Percentiles rank a stretch among this genome's conserved stretches.
Evolutionary conservation across 1,284 basidiomycete genomes (phyloP).

Genomic region (Phlebopus sp.): DNA sequence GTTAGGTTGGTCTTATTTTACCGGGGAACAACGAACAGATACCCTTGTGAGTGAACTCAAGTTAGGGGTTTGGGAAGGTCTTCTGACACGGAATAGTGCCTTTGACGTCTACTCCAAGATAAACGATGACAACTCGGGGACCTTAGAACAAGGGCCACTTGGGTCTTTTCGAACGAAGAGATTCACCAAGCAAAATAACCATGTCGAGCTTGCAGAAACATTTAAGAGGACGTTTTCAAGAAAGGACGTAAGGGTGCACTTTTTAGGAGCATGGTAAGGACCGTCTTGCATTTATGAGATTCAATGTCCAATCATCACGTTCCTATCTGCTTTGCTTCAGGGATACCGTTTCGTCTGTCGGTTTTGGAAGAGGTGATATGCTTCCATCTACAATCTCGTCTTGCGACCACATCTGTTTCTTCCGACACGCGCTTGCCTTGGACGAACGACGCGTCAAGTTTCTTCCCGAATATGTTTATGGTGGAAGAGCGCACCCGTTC

Average conservation of each 20-base stretch:
- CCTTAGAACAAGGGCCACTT: background rate
- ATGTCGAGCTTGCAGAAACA: conserved; percentile 16
- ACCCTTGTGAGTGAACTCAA: conserved; percentile 28
- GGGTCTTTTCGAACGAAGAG: conserved; percentile 8
- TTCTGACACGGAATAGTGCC: conserved; percentile 19
- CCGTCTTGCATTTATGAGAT: background rate
- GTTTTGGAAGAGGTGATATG: conserved; percentile 25
- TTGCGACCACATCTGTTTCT: conserved; percentile 30
- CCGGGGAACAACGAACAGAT: conserved; percentile 38
- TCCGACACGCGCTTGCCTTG: conserved; percentile 34
- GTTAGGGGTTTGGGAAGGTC: background rate
- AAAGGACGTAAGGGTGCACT: conserved; percentile 30
- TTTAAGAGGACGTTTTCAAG: conserved; percentile 29
- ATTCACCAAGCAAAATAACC: conserved; percentile 9
- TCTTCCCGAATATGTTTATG: conserved; percentile 36
- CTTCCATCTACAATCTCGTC: conserved; percentile 29
- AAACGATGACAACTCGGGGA: conserved; percentile 16
- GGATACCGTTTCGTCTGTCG: conserved; percentile 36
- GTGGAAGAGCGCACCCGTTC: conserved; percentile 16
- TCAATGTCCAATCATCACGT: background rate
- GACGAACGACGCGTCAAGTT: conserved; percentile 43
- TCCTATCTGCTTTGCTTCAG: conserved; percentile 10
- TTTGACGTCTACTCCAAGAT: conserved; percentile 30
- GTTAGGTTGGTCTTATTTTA: conserved; percentile 35
- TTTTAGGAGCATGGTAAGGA: conserved; percentile 37